These are phyloP conservation scores for Paracamarosporium sp. DNA, from an alignment of 2,329 filamentous ascomycete species.

Conservation along the genomic window DNA sequence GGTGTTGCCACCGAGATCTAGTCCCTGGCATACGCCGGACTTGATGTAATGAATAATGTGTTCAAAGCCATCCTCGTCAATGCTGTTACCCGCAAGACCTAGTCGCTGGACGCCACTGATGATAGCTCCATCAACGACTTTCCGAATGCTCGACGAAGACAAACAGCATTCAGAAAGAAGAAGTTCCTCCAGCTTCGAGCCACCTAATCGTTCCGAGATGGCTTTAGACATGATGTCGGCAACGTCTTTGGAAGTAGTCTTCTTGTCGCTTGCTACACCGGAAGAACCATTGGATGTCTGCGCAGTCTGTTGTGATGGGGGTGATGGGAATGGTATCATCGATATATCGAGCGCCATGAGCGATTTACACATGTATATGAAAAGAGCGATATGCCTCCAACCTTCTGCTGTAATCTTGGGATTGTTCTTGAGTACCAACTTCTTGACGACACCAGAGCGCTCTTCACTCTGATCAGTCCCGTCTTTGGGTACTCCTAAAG, in stretches of 20 bases:
- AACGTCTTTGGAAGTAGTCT: constrained; percentile 56
- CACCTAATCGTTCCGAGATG: constrained; percentile 77
- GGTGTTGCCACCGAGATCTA: constrained; percentile 90
- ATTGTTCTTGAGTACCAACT: constrained; percentile 89
- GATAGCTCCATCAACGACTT: constrained; percentile 81
- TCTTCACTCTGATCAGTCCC: constrained; percentile 43
- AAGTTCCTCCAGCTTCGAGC: constrained; percentile 78
- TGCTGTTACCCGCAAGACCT: constrained; percentile 81
- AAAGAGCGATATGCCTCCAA: constrained; percentile 90
- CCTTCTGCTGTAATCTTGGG: constrained; percentile 81
- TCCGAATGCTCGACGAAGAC: constrained; percentile 72
- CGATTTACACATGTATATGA: constrained; percentile 87
- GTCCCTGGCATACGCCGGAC: constrained; percentile 79
- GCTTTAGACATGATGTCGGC: constrained; percentile 75
- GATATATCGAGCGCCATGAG: constrained; percentile 88
- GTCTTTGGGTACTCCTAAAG: constrained; percentile 21
- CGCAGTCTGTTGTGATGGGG: constrained; percentile 19
- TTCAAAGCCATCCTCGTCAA: constrained; percentile 75
- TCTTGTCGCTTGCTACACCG: constrained; percentile 13
- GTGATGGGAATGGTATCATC: constrained; percentile 71
- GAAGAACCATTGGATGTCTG: constrained; percentile 20
- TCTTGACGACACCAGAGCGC: constrained; percentile 79
- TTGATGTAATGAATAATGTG: constrained; percentile 80
- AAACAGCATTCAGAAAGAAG: constrained; percentile 82
- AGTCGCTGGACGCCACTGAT: constrained; percentile 79